A percentile compares a stretch with the other conserved stretches of the same genome.
Conservation (phyloP, 163 green algal species). For the Scenedesmus sp. region DNA sequence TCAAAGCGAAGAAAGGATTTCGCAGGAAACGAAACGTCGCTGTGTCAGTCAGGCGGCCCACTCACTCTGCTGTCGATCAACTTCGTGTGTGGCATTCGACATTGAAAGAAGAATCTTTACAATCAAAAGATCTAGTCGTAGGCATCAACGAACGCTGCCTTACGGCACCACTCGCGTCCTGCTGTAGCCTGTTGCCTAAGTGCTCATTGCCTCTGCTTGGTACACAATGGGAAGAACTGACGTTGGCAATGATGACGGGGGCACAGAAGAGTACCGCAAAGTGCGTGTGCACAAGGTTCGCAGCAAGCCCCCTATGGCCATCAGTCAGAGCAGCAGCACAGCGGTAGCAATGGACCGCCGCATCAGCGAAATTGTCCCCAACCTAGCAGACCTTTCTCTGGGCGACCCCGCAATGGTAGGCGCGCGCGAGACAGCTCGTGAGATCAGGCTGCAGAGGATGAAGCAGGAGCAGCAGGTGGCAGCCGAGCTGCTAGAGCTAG, state of each 20-base stretch:
- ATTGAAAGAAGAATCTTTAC: neutral
- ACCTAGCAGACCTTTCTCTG: constrained; percentile 50
- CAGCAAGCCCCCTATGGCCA: constrained; percentile 23
- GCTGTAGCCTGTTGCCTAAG: neutral
- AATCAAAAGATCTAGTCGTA: neutral
- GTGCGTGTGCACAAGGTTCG: constrained; percentile 54
- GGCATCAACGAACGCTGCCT: neutral
- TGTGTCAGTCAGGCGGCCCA: constrained; percentile 8
- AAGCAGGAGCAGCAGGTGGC: constrained; percentile 41
- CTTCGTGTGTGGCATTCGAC: neutral
- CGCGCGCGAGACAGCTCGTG: constrained; percentile 15
- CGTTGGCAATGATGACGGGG: constrained; percentile 30
- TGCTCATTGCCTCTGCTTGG: neutral
- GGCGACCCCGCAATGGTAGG: neutral
- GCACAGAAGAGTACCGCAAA: constrained; percentile 36
- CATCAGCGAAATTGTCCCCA: constrained; percentile 53
- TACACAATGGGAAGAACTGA: constrained; percentile 14
- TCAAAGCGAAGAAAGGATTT: neutral
- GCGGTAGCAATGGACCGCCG: constrained; percentile 46
- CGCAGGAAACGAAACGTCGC: constrained; percentile 13
- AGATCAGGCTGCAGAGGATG: constrained; percentile 42
- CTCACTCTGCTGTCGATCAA: neutral
- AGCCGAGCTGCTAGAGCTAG: constrained; percentile 57
- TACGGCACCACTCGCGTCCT: constrained; percentile 20
- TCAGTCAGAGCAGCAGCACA: constrained; percentile 21